Evolutionary conservation across 257 asterid species (phyloP).

Genomic region (Solanum clarkiae): DNA sequence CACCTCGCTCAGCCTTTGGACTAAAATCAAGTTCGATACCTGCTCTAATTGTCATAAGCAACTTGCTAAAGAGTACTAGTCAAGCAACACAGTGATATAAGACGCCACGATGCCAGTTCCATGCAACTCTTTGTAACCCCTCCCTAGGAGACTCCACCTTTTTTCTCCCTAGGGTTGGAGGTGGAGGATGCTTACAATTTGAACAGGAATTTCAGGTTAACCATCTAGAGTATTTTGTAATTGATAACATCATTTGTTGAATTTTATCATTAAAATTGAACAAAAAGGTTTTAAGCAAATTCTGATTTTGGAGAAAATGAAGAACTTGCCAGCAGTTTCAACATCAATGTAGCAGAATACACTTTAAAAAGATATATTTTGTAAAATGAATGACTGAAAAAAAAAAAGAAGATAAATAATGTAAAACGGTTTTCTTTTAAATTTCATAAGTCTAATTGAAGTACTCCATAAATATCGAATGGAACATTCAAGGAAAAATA

Average conservation of each 20-base stretch:
- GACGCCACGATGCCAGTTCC: not conserved
- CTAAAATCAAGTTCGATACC: not conserved
- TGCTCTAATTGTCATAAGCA: not conserved
- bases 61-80: not conserved
- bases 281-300: not conserved
- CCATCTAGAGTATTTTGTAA: not conserved
- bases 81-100: not conserved
- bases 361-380: not conserved
- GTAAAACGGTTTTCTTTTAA: not conserved
- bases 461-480: not conserved
- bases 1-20: not conserved
- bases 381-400: not conserved
- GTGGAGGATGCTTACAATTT: too few species aligned
- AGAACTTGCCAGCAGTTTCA: not conserved
- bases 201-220: not conserved
- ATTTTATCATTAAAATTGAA: not conserved
- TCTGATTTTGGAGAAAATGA: not conserved
- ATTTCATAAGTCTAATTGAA: not conserved
- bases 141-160: too few species aligned
- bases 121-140: not conserved
- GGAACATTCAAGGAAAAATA: not conserved
- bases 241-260: not conserved
- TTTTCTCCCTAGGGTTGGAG: too few species aligned
- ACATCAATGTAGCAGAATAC: not conserved
- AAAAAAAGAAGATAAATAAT: not conserved